A percentile compares a stretch with the other conserved stretches of the same genome.
Evolutionary conservation across 1,284 basidiomycete genomes (phyloP).

Genomic region (Cutaneotrichosporon mucoides): DNA sequence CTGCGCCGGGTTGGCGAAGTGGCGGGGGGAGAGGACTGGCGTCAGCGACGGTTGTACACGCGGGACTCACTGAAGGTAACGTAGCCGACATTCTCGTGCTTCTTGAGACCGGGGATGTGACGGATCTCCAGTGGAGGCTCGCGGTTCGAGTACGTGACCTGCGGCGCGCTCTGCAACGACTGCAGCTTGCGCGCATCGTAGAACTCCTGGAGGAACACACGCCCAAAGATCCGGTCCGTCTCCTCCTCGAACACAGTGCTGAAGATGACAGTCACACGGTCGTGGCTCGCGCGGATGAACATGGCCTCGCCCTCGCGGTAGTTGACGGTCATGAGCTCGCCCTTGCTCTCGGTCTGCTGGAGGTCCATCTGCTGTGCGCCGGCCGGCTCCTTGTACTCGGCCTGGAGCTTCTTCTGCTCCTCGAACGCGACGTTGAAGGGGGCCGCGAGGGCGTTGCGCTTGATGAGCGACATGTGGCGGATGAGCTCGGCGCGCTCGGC

Average conservation of each 20-base stretch:
- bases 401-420: constrained; percentile 79
- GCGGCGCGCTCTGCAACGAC: constrained; percentile 92
- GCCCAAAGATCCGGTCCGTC: constrained; percentile 94
- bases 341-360: constrained; percentile 53
- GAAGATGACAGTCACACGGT: constrained; percentile 97
- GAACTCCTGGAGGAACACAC: constrained; percentile 98
- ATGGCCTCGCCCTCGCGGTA: constrained; percentile 97
- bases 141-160: constrained; percentile 94
- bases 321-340: constrained; percentile 86
- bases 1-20: constrained; percentile 73
- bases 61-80: constrained; percentile 74
- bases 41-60: not conserved
- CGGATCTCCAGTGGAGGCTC: constrained; percentile 96
- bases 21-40: constrained; percentile 87
- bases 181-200: constrained; percentile 93
- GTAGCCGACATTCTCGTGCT: constrained; percentile 90
- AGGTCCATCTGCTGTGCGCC: constrained; percentile 51
- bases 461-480: constrained; percentile 76
- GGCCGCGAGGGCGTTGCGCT: constrained; percentile 90
- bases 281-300: constrained; percentile 85
- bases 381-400: constrained; percentile 45
- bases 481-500: constrained; percentile 76
- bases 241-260: constrained; percentile 96
- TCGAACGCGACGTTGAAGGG: constrained; percentile 89
- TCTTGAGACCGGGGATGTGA: constrained; percentile 72